Conservation (phyloP, 257 asterid species). For the Lycium barbarum region DNA sequence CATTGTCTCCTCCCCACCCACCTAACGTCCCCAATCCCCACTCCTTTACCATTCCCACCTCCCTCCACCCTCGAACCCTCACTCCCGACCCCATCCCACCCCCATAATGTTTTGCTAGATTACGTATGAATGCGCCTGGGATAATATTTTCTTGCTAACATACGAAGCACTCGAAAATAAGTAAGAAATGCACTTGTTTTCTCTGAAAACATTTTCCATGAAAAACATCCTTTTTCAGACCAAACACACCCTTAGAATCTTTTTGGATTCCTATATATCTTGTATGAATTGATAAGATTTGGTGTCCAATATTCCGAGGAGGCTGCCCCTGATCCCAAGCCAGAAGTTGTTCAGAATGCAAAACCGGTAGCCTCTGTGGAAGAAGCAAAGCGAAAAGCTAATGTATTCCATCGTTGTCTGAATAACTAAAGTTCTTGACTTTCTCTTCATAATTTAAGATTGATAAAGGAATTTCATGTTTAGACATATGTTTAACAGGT, state of each 20-base stretch:
- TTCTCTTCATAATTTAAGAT: neutral
- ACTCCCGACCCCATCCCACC: too few relatives aligned
- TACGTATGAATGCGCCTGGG: too few relatives aligned
- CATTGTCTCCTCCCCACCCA: too few relatives aligned
- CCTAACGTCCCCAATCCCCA: too few relatives aligned
- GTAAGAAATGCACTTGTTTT: too few relatives aligned
- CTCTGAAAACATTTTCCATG: too few relatives aligned
- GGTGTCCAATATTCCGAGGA: neutral
- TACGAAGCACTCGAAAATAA: too few relatives aligned
- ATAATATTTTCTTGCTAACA: too few relatives aligned
- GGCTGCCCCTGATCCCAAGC: constrained; percentile 25
- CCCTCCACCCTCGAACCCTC: too few relatives aligned
- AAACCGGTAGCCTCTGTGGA: neutral
- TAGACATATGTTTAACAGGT: constrained; percentile 21
- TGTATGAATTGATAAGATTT: neutral
- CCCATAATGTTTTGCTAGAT: too few relatives aligned
- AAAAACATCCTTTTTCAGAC: too few relatives aligned
- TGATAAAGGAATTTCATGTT: neutral
- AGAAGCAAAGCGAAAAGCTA: neutral
- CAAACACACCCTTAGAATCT: neutral
- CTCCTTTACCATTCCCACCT: too few relatives aligned
- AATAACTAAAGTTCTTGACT: neutral
- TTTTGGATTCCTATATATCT: neutral
- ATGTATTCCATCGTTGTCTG: neutral
- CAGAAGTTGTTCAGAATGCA: neutral